A percentile compares a stretch with the other conserved stretches of the same genome.
phyloP scores from a whole-genome alignment of 805 yeast species.

The Saccharomyces eubayanus region DNA sequence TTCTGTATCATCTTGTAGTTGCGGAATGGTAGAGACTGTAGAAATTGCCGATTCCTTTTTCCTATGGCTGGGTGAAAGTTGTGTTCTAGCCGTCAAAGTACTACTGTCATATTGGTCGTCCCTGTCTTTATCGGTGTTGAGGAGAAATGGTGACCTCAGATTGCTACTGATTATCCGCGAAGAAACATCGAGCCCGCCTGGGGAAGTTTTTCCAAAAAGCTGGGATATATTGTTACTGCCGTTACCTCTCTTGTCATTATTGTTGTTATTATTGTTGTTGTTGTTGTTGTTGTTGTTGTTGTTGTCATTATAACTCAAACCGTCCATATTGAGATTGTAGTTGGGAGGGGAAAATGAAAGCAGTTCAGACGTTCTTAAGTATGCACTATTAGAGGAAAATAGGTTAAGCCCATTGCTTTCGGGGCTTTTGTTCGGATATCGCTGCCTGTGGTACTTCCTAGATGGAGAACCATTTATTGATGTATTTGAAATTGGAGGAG shows the following conservation, averaged over 20 bases:
- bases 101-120: not conserved
- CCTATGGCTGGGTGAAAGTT: slow-evolving; percentile 11
- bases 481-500: slow-evolving; percentile 11
- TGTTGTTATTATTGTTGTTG: no score
- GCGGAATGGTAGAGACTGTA: slow-evolving; percentile 29
- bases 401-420: not conserved
- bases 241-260: not conserved
- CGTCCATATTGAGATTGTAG: not conserved
- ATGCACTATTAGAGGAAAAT: not conserved
- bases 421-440: not conserved
- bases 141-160: not conserved
- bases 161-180: not conserved
- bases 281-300: not conserved
- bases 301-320: not conserved
- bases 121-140: not conserved
- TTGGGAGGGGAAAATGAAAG: not conserved
- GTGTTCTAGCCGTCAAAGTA: not conserved
- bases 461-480: slow-evolving; percentile 24
- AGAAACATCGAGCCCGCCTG: not conserved
- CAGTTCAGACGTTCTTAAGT: not conserved
- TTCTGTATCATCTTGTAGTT: slow-evolving; percentile 15
- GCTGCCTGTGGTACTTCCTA: not conserved
- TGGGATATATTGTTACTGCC: not conserved
- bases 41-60: slow-evolving; percentile 24
- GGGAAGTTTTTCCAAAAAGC: not conserved